Evolutionary conservation across 2,329 filamentous ascomycete species (phyloP).

Genomic region (Fusarium transvaalense): DNA sequence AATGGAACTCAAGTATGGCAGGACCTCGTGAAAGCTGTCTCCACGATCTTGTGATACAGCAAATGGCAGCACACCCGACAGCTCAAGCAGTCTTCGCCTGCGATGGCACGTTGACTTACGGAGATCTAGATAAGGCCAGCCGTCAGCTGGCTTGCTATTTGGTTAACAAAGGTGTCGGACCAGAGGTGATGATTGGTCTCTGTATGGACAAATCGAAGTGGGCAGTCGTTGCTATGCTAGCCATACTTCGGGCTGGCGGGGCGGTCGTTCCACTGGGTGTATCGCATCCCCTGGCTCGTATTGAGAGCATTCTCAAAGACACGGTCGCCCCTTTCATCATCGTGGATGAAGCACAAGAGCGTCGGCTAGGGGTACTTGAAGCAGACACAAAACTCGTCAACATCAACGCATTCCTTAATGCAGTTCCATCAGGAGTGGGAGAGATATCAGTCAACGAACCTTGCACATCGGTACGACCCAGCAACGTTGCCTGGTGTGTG

Average conservation of each 20-base stretch:
- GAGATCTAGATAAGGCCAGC: background rate
- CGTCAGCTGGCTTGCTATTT: background rate
- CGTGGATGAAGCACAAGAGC: slow-evolving; percentile 4
- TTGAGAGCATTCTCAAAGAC: background rate
- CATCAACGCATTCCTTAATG: background rate
- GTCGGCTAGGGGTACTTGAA: background rate
- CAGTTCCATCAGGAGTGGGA: background rate
- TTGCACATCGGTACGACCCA: background rate
- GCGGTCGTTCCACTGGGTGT: slow-evolving; percentile 1
- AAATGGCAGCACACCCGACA: background rate
- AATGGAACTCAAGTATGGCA: slow-evolving; percentile 3
- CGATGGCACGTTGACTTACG: background rate
- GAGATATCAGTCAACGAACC: background rate
- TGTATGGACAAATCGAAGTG: slow-evolving; percentile 7
- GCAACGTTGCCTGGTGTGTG: background rate
- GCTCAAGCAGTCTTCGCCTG: background rate
- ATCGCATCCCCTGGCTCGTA: slow-evolving; percentile 1
- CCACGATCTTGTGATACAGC: background rate
- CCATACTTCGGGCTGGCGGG: slow-evolving; percentile 1
- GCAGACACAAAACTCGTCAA: slow-evolving; percentile 3
- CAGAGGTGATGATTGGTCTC: background rate
- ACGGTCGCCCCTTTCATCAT: background rate
- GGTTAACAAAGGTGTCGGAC: background rate
- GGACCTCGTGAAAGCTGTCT: background rate
- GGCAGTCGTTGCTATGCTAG: slow-evolving; percentile 2